Evolutionary conservation across 768 basidiomycete species (phyloP), one percentile per base, ranked within the genome.

Genomic region (Chlorophyllum brunneum): DNA sequence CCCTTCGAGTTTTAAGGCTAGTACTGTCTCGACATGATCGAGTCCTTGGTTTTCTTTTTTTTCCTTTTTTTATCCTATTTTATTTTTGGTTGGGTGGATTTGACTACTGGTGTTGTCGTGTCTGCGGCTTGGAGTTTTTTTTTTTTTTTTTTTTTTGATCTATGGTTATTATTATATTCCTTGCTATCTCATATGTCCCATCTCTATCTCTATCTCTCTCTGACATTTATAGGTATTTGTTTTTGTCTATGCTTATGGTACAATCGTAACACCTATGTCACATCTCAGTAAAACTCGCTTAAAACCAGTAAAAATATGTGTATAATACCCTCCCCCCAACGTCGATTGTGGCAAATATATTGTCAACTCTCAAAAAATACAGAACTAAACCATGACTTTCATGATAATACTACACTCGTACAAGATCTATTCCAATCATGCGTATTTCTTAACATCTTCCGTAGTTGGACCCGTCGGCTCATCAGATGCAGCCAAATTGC

Each of bases 401-500:
- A n/a, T n/a, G n/a, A 33, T 7, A 33, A 33, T 33, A 33, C 31
- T 7, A 37, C 31, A 13, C 36, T 37, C 36, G 18, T 37, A 37
- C 23, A 27, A 18, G 11, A 38, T 20, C 7, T 8, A 16, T 3
- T 33, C 15, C 26, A 16, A 51, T 68, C 58, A 75, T 44, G 82
- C 82, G 68, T 79, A 89, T 41, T 69, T 70, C 70, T 71, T 70
- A 39, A 90, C 67, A 61, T 92, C 89, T 55, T 85, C 82, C n/a
- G 69, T 69, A 20, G 71, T 71, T 2, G 90, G 90, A 0, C 88
- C 89, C 20, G 61, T 64, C 0, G 88, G 88, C 41, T 84, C 83
- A 44, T 81, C 80, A 31, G 84, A 86, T 3, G 85, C 86, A 18
- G 91, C 91, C n/a, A 94, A 76, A 63, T 92, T 92, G 70, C 91